Evolutionary conservation across 768 basidiomycete species (phyloP), one percentile per base, ranked within the genome.

Genomic region (Auriscalpium orientale): DNA sequence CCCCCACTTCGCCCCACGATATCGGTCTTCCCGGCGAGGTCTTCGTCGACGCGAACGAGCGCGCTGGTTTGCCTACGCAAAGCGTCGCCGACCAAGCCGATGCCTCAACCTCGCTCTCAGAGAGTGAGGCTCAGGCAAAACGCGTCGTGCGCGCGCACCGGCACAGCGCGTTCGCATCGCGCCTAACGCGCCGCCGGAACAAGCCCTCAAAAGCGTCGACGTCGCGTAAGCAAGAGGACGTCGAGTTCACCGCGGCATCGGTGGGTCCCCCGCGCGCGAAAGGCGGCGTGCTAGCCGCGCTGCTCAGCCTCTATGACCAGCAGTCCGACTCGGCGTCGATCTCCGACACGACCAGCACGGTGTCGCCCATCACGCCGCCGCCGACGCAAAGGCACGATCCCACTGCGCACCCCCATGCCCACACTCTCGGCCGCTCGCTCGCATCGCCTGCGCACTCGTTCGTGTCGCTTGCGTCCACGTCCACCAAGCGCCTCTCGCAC

Each of bases 21-120:
- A 56, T 48, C 61, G 61, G 71, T 15, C 70, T 81, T 4, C 79
- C 79, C 0, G 82, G 79, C 40, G 76, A 77, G 40, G 74, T 71
- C 49, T 85, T 76, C 65, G 84, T 89, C 61, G 81, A 80, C 53
- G 77, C 80, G 0, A 67, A 76, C 49, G 89, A 91, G 67, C 79
- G 75, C 49, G 83, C 81, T 40, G 88, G 88, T 0, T 67, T 91
- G 28, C 82, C 82, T 0, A 74, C 76, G 12, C 64, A 67, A 43
- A 64, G 72, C 43, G 62, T 73, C 8, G 71, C 74, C 46, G 66
- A 69, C 21, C 59, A 69, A 35, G 67, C 68, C 2, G 22, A 21
- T 28, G 8, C 4, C 13, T 33, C 40, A 21, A 34, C 13, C 18
- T 12, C 2, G 1, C 18, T 53, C 16, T 56, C 55, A 18, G 55